phyloP scores from a whole-genome alignment of 2,329 filamentous ascomycete species.

The Didymella pomorum region DNA sequence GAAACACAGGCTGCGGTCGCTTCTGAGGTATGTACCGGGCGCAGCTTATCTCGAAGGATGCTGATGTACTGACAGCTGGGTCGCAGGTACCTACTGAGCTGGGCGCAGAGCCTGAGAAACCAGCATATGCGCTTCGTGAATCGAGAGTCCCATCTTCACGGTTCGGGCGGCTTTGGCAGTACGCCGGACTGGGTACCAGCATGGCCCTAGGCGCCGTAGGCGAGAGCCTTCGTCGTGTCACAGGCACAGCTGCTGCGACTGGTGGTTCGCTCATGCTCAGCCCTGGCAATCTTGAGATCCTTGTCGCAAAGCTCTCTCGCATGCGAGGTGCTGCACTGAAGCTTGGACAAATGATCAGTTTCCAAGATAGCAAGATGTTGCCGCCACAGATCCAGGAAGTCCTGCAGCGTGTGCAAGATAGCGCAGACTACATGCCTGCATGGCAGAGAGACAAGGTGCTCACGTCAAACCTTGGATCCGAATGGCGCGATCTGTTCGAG shows the following conservation, averaged over 20 bases:
- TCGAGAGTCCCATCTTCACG: slow-evolving; percentile 90
- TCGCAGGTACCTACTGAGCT: slow-evolving; percentile 46
- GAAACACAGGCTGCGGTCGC: slow-evolving; percentile 19
- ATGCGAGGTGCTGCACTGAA: slow-evolving; percentile 99
- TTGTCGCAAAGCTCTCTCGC: slow-evolving; percentile 89
- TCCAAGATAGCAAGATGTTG: slow-evolving; percentile 96
- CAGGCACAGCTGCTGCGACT: slow-evolving; percentile 67
- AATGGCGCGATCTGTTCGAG: slow-evolving; percentile 85
- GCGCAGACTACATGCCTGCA: slow-evolving; percentile 96
- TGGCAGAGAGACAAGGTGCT: slow-evolving; percentile 91
- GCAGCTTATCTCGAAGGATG: slow-evolving; percentile 27
- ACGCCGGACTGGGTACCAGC: slow-evolving; percentile 88
- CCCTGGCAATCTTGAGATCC: slow-evolving; percentile 86
- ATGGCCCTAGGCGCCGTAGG: slow-evolving; percentile 94
- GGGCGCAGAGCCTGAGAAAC: slow-evolving; percentile 38
- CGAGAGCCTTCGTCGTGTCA: slow-evolving; percentile 81
- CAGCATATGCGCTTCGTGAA: slow-evolving; percentile 77
- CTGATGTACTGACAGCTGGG: slow-evolving; percentile 58
- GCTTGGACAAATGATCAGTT: slow-evolving; percentile 96
- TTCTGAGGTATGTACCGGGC: slow-evolving; percentile 36
- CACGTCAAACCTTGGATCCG: slow-evolving; percentile 74
- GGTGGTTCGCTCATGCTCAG: slow-evolving; percentile 85
- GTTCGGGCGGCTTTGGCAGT: slow-evolving; percentile 90
- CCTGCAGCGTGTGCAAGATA: slow-evolving; percentile 91
- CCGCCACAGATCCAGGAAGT: slow-evolving; percentile 87